Evolutionary conservation across 129 eudicot species (phyloP).

Genomic region (Glebionis coronaria): DNA sequence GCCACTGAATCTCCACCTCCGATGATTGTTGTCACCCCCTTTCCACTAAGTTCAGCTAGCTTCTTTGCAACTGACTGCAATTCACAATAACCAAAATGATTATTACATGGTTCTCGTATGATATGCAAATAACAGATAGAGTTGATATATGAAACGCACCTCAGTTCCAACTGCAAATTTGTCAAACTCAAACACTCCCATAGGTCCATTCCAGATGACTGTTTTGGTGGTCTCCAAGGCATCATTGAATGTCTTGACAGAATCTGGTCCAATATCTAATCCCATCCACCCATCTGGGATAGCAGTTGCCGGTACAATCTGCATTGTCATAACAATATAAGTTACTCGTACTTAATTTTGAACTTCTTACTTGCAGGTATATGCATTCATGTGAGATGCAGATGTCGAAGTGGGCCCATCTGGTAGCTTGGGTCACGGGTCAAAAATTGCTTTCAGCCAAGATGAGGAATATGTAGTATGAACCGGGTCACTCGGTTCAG

Average conservation of each 20-base stretch:
- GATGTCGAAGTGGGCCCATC: background rate
- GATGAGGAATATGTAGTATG: background rate
- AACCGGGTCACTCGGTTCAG: too few species aligned
- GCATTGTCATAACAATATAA: background rate
- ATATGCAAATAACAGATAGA: background rate
- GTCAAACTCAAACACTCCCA: constrained; percentile 65
- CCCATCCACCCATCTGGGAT: constrained; percentile 86
- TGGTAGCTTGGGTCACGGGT: background rate
- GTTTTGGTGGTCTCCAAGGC: constrained; percentile 63
- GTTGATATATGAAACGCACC: constrained; percentile 34
- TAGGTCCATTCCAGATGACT: constrained; percentile 63
- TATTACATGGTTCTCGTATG: background rate
- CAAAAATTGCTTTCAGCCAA: background rate
- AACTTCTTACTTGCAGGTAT: background rate
- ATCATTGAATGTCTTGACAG: constrained; percentile 56
- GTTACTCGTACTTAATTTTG: background rate
- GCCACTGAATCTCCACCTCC: constrained; percentile 67
- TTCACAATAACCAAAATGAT: background rate
- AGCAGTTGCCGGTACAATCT: constrained; percentile 58
- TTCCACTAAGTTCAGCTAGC: constrained; percentile 50
- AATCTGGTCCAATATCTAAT: constrained; percentile 67
- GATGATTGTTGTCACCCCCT: constrained; percentile 59
- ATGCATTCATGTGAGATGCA: background rate
- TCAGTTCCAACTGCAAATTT: constrained; percentile 66
- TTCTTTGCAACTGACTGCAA: constrained; percentile 62